Percentiles rank a stretch among this genome's conserved stretches.
phyloP scores from a whole-genome alignment of 768 basidiomycete genomes.

The Russula virescens region DNA sequence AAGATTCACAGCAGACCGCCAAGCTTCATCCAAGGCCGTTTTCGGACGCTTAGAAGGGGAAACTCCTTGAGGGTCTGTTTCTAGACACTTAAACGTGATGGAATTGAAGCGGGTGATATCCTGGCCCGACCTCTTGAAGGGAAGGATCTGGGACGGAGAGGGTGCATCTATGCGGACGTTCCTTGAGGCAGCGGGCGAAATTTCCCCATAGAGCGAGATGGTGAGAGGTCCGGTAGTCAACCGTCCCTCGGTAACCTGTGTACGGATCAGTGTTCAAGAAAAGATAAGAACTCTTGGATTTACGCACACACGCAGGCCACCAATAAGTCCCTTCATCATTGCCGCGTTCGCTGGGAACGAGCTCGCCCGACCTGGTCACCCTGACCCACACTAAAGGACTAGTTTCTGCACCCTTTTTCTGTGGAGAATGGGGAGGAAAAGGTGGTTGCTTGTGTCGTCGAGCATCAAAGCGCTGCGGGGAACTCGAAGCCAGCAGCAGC shows the following conservation, averaged over 20 bases:
- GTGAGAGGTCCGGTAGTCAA: constrained; percentile 29
- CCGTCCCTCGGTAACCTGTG: constrained; percentile 21
- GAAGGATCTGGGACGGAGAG: constrained; percentile 38
- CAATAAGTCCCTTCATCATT: constrained; percentile 37
- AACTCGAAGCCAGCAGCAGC: background rate
- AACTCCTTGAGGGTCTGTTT: background rate
- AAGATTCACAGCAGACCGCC: constrained; percentile 21
- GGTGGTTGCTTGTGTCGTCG: background rate
- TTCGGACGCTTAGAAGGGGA: constrained; percentile 15
- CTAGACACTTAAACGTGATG: constrained; percentile 29
- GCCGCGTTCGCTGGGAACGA: constrained; percentile 28
- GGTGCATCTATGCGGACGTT: constrained; percentile 31
- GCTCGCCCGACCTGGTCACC: constrained; percentile 37
- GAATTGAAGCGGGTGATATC: constrained; percentile 39
- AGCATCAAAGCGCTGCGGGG: background rate
- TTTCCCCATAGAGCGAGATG: constrained; percentile 31
- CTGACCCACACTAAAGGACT: constrained; percentile 38
- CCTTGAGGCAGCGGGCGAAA: constrained; percentile 22
- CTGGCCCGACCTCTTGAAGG: constrained; percentile 34
- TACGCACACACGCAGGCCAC: constrained; percentile 67
- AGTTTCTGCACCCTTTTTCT: background rate
- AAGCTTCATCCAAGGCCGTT: constrained; percentile 19
- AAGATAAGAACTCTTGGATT: background rate
- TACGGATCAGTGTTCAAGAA: too few relatives aligned
- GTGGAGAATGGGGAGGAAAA: background rate